phyloP scores from a whole-genome alignment of 2,329 filamentous ascomycete species.

The Tolypocladium amazonense region DNA sequence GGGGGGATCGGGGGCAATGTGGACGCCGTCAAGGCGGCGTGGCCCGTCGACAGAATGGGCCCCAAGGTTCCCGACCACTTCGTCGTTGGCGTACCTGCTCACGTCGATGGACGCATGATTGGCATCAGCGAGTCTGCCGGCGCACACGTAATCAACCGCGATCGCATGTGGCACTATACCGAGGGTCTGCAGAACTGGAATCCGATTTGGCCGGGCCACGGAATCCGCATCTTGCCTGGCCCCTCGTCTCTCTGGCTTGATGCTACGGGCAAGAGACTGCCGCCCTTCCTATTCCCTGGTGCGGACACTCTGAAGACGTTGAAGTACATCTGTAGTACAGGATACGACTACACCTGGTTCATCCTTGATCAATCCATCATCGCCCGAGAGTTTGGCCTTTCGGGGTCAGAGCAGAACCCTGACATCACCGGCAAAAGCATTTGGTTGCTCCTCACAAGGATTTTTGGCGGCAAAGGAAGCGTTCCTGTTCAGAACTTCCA shows the following conservation, averaged over 20 bases:
- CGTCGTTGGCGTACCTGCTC: slow-evolving; percentile 49
- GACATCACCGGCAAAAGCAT: slow-evolving; percentile 48
- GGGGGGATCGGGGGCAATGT: slow-evolving; percentile 52
- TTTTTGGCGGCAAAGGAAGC: slow-evolving; percentile 42
- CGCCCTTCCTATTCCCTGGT: slow-evolving; percentile 45
- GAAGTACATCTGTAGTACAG: slow-evolving; percentile 48
- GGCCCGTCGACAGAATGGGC: slow-evolving; percentile 47
- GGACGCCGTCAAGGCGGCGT: slow-evolving; percentile 46
- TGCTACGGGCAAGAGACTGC: slow-evolving; percentile 46
- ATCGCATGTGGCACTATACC: slow-evolving; percentile 58
- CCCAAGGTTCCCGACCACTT: slow-evolving; percentile 44
- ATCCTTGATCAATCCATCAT: slow-evolving; percentile 48
- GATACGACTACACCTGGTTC: slow-evolving; percentile 55
- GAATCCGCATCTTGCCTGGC: slow-evolving; percentile 49
- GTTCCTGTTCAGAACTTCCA: slow-evolving; percentile 46
- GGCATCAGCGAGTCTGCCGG: slow-evolving; percentile 41
- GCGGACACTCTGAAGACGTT: slow-evolving; percentile 47
- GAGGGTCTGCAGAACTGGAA: slow-evolving; percentile 53
- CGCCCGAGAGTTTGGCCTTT: slow-evolving; percentile 50
- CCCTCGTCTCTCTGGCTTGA: slow-evolving; percentile 55
- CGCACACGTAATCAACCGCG: slow-evolving; percentile 46
- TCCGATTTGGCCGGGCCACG: slow-evolving; percentile 49
- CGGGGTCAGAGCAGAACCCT: slow-evolving; percentile 53
- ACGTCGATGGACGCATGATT: slow-evolving; percentile 56
- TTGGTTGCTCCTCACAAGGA: slow-evolving; percentile 37